These are phyloP conservation scores for Xylaria palmicola DNA, from an alignment of 495 filamentous ascomycete genomes.

Conservation along the genomic window DNA sequence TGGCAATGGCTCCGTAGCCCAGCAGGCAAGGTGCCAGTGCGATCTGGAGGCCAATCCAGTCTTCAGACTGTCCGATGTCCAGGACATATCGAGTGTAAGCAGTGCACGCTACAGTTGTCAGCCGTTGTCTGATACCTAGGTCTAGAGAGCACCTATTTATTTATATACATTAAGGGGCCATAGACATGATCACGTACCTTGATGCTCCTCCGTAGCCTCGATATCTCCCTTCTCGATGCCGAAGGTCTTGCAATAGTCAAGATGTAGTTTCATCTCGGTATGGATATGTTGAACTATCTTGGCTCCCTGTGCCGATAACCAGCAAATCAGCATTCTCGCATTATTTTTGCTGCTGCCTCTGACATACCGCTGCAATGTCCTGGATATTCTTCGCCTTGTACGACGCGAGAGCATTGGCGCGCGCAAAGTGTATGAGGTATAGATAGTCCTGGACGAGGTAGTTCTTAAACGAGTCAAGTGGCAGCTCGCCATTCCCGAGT, in stretches of 20 bases:
- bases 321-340: background rate
- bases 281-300: constrained; percentile 71
- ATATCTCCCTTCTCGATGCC: constrained; percentile 76
- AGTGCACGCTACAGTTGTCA: constrained; percentile 63
- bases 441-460: constrained; percentile 90
- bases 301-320: constrained; percentile 57
- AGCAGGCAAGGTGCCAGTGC: constrained; percentile 82
- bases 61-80: constrained; percentile 82
- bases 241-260: constrained; percentile 76
- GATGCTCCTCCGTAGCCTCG: constrained; percentile 67
- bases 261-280: constrained; percentile 75
- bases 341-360: background rate
- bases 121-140: too few species aligned
- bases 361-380: constrained; percentile 63
- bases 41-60: constrained; percentile 80
- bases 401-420: constrained; percentile 77
- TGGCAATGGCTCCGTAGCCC: constrained; percentile 78
- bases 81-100: constrained; percentile 81
- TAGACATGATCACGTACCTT: constrained; percentile 54
- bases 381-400: constrained; percentile 77
- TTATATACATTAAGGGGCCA: too few species aligned
- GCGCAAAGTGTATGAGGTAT: constrained; percentile 84
- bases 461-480: constrained; percentile 70
- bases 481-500: constrained; percentile 73
- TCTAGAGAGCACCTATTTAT: too few species aligned